Conservation (phyloP, 2,329 filamentous ascomycete genomes). For the Monilinia vaccinii-corymbosi region DNA sequence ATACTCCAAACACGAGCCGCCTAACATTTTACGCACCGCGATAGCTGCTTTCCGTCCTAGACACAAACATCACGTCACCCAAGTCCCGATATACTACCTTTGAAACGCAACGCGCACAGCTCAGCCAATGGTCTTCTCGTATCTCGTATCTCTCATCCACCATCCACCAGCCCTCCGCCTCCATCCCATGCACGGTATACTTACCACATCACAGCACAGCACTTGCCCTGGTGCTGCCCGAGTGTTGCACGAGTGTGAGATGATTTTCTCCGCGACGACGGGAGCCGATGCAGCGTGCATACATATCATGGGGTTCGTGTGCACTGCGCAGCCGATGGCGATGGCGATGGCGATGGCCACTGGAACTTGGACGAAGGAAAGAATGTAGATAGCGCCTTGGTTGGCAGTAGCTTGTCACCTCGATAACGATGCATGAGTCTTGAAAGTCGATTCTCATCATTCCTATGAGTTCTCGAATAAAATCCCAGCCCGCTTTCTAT, state of each 20-base stretch:
- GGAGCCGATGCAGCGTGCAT: background rate
- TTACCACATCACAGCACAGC: background rate
- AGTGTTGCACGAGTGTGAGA: background rate
- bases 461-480: background rate
- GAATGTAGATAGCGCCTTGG: background rate
- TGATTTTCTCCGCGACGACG: background rate
- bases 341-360: background rate
- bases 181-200: background rate
- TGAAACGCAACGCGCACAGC: background rate
- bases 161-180: background rate
- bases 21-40: background rate
- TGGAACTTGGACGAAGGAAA: background rate
- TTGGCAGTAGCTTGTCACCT: background rate
- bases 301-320: background rate
- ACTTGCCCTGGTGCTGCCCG: background rate
- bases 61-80: background rate
- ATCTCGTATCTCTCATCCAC: background rate
- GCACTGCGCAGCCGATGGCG: background rate
- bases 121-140: background rate
- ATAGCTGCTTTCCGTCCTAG: background rate
- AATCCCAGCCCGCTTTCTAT: background rate
- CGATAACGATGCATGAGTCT: background rate
- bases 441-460: background rate
- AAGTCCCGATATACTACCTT: background rate
- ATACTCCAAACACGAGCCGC: background rate